Evolutionary conservation across 2,329 filamentous ascomycete genomes (phyloP).

Genomic region (Parastagonospora nodorum): DNA sequence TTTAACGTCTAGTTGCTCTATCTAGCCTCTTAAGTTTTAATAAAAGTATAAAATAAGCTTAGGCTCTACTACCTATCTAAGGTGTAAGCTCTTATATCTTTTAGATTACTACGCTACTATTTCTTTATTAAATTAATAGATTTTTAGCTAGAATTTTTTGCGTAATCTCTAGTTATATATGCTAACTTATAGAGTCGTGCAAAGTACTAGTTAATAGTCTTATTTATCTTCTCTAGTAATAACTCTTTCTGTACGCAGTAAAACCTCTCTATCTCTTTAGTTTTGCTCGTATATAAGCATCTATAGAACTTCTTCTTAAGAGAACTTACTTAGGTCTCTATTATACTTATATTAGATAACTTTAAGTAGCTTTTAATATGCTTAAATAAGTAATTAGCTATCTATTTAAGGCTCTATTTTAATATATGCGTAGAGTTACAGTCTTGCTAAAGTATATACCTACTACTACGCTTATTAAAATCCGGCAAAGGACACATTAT

Average conservation of each 20-base stretch:
- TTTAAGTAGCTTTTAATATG: background rate
- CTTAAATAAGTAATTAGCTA: background rate
- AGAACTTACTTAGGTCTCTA: background rate
- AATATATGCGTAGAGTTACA: background rate
- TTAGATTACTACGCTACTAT: background rate
- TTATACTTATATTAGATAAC: background rate
- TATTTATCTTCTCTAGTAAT: background rate
- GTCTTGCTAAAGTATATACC: background rate
- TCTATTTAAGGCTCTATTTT: background rate
- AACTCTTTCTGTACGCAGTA: background rate
- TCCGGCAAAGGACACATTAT: no score
- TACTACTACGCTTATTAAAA: background rate
- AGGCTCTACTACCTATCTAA: background rate
- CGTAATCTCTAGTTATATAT: background rate
- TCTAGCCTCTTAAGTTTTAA: no score
- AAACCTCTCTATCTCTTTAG: background rate
- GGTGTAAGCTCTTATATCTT: background rate
- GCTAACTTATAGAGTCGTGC: background rate
- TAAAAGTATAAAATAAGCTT: background rate
- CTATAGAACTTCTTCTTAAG: background rate
- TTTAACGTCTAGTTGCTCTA: no score
- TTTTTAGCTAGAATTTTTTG: background rate
- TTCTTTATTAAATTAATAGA: background rate
- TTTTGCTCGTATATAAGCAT: background rate
- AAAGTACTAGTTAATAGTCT: background rate